Conservation (phyloP, 1,284 basidiomycete genomes). For the Cystobasidium slooffiae region DNA sequence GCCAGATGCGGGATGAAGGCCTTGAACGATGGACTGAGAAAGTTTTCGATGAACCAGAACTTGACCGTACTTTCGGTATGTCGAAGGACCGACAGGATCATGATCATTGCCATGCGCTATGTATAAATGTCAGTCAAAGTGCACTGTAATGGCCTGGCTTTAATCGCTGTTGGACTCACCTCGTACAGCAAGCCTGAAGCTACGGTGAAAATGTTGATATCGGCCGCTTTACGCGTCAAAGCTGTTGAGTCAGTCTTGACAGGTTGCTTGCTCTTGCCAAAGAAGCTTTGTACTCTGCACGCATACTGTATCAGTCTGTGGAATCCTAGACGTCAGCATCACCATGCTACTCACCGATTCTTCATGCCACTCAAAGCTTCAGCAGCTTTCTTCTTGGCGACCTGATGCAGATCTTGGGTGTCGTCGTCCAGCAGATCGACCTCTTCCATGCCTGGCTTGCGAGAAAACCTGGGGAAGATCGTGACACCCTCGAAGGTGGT, state of each 20-base stretch:
- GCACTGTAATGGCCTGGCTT: conserved; percentile 25
- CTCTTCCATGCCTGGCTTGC: conserved; percentile 75
- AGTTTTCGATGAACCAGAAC: conserved; percentile 99
- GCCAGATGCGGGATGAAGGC: conserved; percentile 92
- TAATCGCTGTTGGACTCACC: conserved; percentile 59
- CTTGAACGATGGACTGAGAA: conserved; percentile 95
- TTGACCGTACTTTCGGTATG: conserved; percentile 93
- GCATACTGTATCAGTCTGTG: neutral
- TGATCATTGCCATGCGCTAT: conserved; percentile 94
- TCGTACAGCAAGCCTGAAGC: conserved; percentile 96
- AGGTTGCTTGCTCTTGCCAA: conserved; percentile 32
- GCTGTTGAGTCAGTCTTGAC: neutral
- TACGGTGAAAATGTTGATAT: conserved; percentile 98
- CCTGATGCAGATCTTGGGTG: conserved; percentile 19
- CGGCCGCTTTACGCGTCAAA: conserved; percentile 61
- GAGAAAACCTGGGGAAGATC: conserved; percentile 76
- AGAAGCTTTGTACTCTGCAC: conserved; percentile 45
- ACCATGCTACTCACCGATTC: conserved; percentile 45
- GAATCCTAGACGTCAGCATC: neutral
- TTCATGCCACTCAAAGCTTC: conserved; percentile 42
- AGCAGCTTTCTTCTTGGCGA: conserved; percentile 4
- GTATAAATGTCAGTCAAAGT: conserved; percentile 28
- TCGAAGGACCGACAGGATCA: conserved; percentile 92
- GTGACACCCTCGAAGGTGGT: conserved; percentile 86
- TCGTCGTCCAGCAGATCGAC: conserved; percentile 74